phyloP scores from a whole-genome alignment of 108 stramenopile genomes.

The Pinguiococcus pyrenoidosus region DNA sequence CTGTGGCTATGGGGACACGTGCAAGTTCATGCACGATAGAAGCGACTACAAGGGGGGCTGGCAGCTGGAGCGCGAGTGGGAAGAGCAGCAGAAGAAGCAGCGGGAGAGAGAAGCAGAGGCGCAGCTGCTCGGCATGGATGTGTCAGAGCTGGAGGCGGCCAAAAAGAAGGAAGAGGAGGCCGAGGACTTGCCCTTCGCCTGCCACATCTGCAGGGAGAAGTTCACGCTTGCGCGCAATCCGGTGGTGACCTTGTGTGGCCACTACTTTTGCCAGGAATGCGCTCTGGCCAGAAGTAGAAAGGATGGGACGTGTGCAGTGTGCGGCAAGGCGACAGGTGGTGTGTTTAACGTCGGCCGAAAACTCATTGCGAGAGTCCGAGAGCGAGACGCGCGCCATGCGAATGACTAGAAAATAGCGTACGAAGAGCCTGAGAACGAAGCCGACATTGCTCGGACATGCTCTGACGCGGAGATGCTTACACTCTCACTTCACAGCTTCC shows the following conservation, averaged over 20 bases:
- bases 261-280: conserved; percentile 83
- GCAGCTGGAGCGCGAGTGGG: conserved; percentile 87
- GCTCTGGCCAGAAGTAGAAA: conserved; percentile 48
- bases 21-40: conserved; percentile 93
- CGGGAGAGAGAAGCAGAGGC: conserved; percentile 6
- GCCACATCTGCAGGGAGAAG: conserved; percentile 65
- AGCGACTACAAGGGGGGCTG: conserved; percentile 80
- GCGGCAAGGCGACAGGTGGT: conserved; percentile 70
- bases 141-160: conserved; percentile 30
- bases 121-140: conserved; percentile 3
- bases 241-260: conserved; percentile 67
- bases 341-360: conserved; percentile 62
- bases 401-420: too few relatives aligned
- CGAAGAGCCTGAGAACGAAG: too few relatives aligned
- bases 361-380: too few relatives aligned
- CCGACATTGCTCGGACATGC: too few relatives aligned
- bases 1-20: conserved; percentile 96
- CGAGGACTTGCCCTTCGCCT: conserved; percentile 87
- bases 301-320: conserved; percentile 57
- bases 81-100: conserved; percentile 65
- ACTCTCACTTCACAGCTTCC: too few relatives aligned
- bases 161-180: conserved; percentile 39
- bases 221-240: conserved; percentile 87
- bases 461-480: too few relatives aligned
- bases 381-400: too few relatives aligned